phyloP scores from a whole-genome alignment of 2,329 filamentous ascomycete genomes.

The Hymenotorrendiella dingleyae region DNA sequence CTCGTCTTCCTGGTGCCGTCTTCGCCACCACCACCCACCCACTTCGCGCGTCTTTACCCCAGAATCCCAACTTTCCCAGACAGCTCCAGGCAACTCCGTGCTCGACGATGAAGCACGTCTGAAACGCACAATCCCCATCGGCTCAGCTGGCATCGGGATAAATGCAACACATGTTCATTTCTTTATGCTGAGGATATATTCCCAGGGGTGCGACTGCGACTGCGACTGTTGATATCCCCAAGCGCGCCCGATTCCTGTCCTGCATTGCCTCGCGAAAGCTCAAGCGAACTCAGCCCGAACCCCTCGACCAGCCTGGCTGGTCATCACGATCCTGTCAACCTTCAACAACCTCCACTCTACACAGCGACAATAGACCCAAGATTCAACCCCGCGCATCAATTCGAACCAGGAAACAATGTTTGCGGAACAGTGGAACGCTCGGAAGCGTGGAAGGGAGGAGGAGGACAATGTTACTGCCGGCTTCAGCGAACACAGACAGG shows the following conservation, averaged over 20 bases:
- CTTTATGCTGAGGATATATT: slow-evolving; percentile 15
- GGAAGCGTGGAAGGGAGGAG: slow-evolving; percentile 27
- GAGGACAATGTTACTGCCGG: slow-evolving; percentile 20
- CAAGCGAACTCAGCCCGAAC: slow-evolving; percentile 1
- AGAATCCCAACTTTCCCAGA: slow-evolving; percentile 5
- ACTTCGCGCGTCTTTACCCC: background rate
- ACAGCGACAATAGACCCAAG: slow-evolving; percentile 10
- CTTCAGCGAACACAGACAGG: slow-evolving; percentile 29
- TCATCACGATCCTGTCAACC: background rate
- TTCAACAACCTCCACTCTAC: slow-evolving; percentile 2
- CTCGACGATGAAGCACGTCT: slow-evolving; percentile 15
- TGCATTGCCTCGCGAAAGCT: slow-evolving; percentile 5
- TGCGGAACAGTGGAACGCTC: slow-evolving; percentile 14
- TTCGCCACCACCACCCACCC: background rate
- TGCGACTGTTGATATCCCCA: no score
- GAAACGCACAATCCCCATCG: slow-evolving; percentile 21
- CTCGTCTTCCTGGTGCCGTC: no score
- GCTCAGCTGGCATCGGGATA: slow-evolving; percentile 6
- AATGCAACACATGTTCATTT: background rate
- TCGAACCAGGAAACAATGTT: slow-evolving; percentile 20
- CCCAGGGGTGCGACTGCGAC: slow-evolving; percentile 15
- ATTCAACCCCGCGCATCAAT: no score
- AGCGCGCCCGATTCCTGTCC: no score
- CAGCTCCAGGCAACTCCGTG: slow-evolving; percentile 2
- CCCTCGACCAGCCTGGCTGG: slow-evolving; percentile 13